Base-by-base conservation (phyloP, 306 rosid genomes). In the Trifolium pratense region DNA sequence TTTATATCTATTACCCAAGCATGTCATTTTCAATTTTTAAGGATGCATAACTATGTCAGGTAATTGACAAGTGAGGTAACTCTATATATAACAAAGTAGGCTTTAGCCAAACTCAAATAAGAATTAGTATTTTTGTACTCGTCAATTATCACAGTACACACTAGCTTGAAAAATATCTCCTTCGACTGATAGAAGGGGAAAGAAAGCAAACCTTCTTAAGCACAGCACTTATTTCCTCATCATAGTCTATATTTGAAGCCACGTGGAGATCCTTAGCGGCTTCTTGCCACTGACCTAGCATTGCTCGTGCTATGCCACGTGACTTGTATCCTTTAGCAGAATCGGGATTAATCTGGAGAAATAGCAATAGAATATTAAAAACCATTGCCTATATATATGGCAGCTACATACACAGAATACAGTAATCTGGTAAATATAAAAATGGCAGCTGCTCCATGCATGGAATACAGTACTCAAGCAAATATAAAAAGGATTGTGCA, bases 301-400 rank as follows among this genome's bases (percentile, higher is more conserved):
- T 73, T 48, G 97, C 66, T 12, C 76, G 84, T 17, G 97, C 97
- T 5, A 92, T 81, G 63, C 97, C 97, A 29, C 97, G 96, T 9
- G 97, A 79, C 83, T 92, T 92, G 83, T 92, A 86, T 45, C 97
- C 97, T 85, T 90, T 92, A 21, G 97, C 97, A 56, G 97, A 92
- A 84, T 92, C 97, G 1, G 97, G 97, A 82, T 92, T 92, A 63
- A 92, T 92, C 96, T 92, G 86, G 36, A 66, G 48, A 12, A 80
- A 29, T 4, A 14, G 9, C 48, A 53, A 65, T 39, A 31, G 40
- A 57, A 69, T 26, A 14, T 68, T 67, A 71, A 79, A 64, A 34
- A 70, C 15, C 21, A 18, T 64, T 57, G 42, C 36, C 21, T 21
- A 3, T 16, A 49, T 31, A 9, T 43, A 46, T 53, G 20, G 49